Evolutionary conservation across 2,329 filamentous ascomycete genomes (phyloP).

Genomic region (Fusarium sp.): DNA sequence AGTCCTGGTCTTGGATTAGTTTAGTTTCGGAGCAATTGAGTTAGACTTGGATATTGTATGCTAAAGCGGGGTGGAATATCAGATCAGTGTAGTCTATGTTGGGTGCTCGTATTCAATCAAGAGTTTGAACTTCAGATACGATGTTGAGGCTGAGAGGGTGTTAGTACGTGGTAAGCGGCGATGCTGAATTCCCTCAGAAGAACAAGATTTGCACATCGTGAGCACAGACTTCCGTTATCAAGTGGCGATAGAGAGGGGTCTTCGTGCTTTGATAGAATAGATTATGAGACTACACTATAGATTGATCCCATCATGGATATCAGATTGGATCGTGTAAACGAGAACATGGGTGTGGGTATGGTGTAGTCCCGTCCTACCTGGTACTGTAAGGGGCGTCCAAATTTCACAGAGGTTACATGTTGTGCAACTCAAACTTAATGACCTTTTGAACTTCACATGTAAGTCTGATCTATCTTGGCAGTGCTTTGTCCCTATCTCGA

Average conservation of each 20-base stretch:
- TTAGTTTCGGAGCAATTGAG: slow-evolving; percentile 23
- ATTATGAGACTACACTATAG: slow-evolving; percentile 12
- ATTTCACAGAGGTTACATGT: slow-evolving; percentile 9
- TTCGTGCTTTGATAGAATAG: not conserved
- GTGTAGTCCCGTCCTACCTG: not conserved
- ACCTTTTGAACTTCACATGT: not conserved
- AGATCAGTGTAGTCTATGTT: slow-evolving; percentile 25
- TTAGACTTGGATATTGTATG: slow-evolving; percentile 3
- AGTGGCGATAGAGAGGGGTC: slow-evolving; percentile 1
- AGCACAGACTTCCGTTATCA: slow-evolving; percentile 20
- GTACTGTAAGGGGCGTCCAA: slow-evolving; percentile 16
- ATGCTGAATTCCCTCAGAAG: not conserved
- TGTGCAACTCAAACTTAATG: slow-evolving; percentile 15
- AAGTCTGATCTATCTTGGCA: not conserved
- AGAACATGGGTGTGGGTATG: slow-evolving; percentile 15
- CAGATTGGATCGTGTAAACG: slow-evolving; percentile 29
- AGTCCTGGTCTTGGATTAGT: slow-evolving; percentile 8
- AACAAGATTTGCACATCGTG: not conserved
- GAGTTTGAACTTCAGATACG: slow-evolving; percentile 11
- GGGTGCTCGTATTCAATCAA: slow-evolving; percentile 35
- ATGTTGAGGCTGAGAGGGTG: slow-evolving; percentile 24
- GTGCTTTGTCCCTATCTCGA: not conserved
- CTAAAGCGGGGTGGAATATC: slow-evolving; percentile 25
- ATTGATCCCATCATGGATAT: slow-evolving; percentile 22
- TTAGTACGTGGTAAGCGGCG: not conserved